Conservation (phyloP, 2,329 filamentous ascomycete species). For the Graphium sp. region DNA sequence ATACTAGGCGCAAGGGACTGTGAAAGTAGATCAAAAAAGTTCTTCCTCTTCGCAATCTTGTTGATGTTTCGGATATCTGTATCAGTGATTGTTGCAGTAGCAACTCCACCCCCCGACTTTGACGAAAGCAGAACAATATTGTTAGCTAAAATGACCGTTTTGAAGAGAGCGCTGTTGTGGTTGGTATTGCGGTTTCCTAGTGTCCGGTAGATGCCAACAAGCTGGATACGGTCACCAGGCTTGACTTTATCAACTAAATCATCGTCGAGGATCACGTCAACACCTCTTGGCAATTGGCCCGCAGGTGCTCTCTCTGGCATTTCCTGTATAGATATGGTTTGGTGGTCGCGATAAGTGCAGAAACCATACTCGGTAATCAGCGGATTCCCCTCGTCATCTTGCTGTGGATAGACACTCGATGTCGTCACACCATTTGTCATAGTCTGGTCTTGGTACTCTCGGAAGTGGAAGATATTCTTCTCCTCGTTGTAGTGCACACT, state of each 20-base stretch:
- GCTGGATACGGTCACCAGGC: conserved; percentile 86
- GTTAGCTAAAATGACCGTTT: conserved; percentile 85
- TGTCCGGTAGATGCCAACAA: conserved; percentile 92
- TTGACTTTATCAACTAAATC: conserved; percentile 91
- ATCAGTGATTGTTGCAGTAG: conserved; percentile 82
- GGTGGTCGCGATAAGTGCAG: conserved; percentile 89
- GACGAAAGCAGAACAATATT: conserved; percentile 89
- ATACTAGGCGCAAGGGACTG: conserved; percentile 94
- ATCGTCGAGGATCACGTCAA: conserved; percentile 93
- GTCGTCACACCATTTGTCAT: conserved; percentile 88
- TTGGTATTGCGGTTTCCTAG: conserved; percentile 88
- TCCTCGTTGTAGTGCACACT: conserved; percentile 92
- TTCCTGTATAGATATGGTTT: conserved; percentile 95
- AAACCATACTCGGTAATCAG: conserved; percentile 92
- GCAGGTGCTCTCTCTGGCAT: conserved; percentile 96
- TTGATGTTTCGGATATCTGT: conserved; percentile 98
- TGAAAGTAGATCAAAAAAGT: conserved; percentile 80
- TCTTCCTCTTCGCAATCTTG: conserved; percentile 87
- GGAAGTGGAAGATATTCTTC: conserved; percentile 71
- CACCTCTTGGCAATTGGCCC: conserved; percentile 83
- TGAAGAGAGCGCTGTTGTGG: conserved; percentile 83
- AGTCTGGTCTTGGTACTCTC: conserved; percentile 90
- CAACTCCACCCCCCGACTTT: conserved; percentile 88
- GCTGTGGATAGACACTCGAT: conserved; percentile 82
- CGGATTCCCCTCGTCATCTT: conserved; percentile 85